Evolutionary conservation across 139 green algal species (phyloP).

Genomic region (Chlorella sp.): DNA sequence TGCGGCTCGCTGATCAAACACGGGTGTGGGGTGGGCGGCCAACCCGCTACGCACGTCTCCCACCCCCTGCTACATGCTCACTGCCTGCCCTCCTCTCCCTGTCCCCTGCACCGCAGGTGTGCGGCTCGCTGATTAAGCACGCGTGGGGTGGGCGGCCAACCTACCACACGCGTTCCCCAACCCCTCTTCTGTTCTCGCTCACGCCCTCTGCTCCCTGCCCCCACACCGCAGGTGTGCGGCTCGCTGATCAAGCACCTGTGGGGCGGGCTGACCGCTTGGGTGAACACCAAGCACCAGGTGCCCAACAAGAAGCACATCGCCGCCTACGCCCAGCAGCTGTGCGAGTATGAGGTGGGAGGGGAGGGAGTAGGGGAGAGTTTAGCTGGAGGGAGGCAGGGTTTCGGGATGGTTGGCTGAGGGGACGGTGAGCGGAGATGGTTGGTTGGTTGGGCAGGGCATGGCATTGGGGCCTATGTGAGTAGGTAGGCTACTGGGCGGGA

Average conservation of each 20-base stretch:
- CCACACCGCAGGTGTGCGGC: constrained; percentile 10
- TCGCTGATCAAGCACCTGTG: constrained; percentile 28
- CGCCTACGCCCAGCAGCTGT: constrained; percentile 21
- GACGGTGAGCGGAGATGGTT: background rate
- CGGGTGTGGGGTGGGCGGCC: background rate
- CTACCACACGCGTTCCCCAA: background rate
- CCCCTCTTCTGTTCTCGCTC: too few species aligned
- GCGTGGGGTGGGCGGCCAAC: background rate
- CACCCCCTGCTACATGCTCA: background rate
- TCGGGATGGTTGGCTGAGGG: background rate
- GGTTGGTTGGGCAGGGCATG: background rate
- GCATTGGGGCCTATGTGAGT: too few species aligned
- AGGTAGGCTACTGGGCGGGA: too few species aligned
- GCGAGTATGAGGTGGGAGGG: constrained; percentile 25
- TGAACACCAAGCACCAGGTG: background rate
- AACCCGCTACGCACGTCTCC: background rate
- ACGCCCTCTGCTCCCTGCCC: background rate
- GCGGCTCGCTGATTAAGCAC: background rate
- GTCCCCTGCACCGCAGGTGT: background rate
- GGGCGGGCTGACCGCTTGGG: constrained; percentile 12
- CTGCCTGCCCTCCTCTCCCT: too few species aligned
- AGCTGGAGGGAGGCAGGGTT: background rate
- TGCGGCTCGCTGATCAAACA: background rate
- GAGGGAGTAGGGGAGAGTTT: background rate
- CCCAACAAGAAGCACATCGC: constrained; percentile 27